These are phyloP conservation scores for Talaromyces liani DNA, from an alignment of 495 filamentous ascomycete genomes.

Conservation along the genomic window DNA sequence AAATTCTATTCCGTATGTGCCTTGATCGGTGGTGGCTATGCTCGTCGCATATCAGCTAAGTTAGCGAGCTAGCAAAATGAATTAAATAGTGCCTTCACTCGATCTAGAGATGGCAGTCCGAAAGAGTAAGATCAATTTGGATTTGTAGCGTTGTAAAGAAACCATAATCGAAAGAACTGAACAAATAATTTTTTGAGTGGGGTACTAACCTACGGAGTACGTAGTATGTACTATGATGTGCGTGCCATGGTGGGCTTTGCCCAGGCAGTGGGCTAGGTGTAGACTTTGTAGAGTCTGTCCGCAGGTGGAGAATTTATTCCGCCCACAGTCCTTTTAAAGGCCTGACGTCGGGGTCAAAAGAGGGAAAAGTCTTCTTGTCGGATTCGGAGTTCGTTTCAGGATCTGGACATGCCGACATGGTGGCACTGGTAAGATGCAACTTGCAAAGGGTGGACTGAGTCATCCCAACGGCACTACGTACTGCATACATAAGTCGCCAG, in stretches of 20 bases:
- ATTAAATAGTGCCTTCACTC: background rate
- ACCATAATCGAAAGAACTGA: background rate
- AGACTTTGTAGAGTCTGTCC: no score
- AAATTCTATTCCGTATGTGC: background rate
- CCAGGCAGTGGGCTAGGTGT: background rate
- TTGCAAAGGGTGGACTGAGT: background rate
- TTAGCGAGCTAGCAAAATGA: background rate
- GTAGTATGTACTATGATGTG: background rate
- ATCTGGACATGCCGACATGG: background rate
- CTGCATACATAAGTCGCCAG: background rate
- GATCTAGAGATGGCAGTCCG: background rate
- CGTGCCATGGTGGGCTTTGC: background rate
- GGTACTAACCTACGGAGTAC: background rate
- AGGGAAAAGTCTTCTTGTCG: background rate
- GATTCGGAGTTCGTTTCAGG: background rate
- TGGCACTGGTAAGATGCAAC: background rate
- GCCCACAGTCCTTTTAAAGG: background rate
- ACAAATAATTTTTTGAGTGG: background rate
- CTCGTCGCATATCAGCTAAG: background rate
- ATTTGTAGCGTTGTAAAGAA: background rate
- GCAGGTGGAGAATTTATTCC: background rate
- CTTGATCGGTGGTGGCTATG: background rate
- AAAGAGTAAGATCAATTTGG: background rate
- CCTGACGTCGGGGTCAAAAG: slow-evolving; percentile 6
- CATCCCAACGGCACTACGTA: background rate